A percentile compares a stretch with the other conserved stretches of the same genome.
These are phyloP conservation scores for Candida mesenterica DNA, from an alignment of 1,139 yeast genomes.

Conservation along the genomic window DNA sequence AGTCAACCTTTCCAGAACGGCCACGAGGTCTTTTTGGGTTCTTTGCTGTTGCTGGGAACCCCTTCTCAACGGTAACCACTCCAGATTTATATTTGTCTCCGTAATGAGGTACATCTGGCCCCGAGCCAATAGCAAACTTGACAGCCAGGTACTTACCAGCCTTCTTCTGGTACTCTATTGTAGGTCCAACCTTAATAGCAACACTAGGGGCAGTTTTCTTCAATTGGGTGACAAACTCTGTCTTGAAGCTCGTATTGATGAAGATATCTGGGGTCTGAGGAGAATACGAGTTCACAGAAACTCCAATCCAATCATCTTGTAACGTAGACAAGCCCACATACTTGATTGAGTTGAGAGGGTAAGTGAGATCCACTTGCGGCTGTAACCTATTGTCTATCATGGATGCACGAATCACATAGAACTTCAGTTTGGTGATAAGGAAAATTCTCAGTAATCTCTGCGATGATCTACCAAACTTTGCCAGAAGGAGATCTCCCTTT, in stretches of 20 bases:
- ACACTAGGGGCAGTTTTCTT: constrained; percentile 60
- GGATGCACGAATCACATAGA: constrained; percentile 71
- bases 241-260: constrained; percentile 78
- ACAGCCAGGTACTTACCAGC: constrained; percentile 80
- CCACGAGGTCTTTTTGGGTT: constrained; percentile 73
- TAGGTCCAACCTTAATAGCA: constrained; percentile 65
- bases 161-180: constrained; percentile 83
- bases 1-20: constrained; percentile 38
- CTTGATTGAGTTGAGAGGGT: constrained; percentile 60
- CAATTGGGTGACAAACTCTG: constrained; percentile 81
- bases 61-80: constrained; percentile 76
- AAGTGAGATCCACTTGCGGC: constrained; percentile 61
- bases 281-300: constrained; percentile 54
- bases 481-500: constrained; percentile 74
- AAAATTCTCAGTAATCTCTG: constrained; percentile 72
- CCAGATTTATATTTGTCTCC: constrained; percentile 87
- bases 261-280: constrained; percentile 72
- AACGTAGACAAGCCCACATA: constrained; percentile 68
- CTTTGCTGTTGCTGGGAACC: constrained; percentile 68
- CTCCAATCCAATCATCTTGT: constrained; percentile 93
- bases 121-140: constrained; percentile 59
- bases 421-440: constrained; percentile 58
- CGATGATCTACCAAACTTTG: constrained; percentile 93
- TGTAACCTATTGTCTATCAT: constrained; percentile 72
- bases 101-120: constrained; percentile 52